A percentile compares a stretch with the other conserved stretches of the same genome.
Evolutionary conservation across 306 rosid species (phyloP).

Genomic region (Malus sylvestris): DNA sequence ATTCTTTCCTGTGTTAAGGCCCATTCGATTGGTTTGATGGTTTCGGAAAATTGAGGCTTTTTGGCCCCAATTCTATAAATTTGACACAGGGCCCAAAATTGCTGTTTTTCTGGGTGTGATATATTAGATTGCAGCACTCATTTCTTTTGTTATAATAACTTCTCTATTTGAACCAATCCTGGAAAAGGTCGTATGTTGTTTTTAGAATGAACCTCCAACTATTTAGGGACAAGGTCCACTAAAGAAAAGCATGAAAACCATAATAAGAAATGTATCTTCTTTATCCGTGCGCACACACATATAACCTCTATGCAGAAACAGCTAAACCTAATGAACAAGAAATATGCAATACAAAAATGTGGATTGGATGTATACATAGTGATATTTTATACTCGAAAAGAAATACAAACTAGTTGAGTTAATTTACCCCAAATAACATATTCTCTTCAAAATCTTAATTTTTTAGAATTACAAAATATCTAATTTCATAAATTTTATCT

Average conservation of each 20-base stretch:
- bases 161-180: not conserved
- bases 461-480: not conserved
- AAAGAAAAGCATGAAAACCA: not conserved
- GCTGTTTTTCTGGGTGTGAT: not conserved
- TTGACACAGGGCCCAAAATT: not conserved
- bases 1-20: not conserved
- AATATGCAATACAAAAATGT: not conserved
- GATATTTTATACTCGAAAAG: not conserved
- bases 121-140: not conserved
- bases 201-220: not conserved
- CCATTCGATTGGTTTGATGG: not conserved
- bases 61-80: not conserved
- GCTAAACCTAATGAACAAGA: not conserved
- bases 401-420: not conserved
- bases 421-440: not conserved
- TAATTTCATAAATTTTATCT: not conserved
- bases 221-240: not conserved
- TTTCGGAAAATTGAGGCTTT: not conserved
- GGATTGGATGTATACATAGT: not conserved
- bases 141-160: not conserved
- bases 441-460: not conserved
- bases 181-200: not conserved
- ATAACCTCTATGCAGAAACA: not conserved
- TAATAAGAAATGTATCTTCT: not conserved
- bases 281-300: not conserved